Base-by-base conservation (phyloP, 768 basidiomycete genomes). In the Mycena latifolia region DNA sequence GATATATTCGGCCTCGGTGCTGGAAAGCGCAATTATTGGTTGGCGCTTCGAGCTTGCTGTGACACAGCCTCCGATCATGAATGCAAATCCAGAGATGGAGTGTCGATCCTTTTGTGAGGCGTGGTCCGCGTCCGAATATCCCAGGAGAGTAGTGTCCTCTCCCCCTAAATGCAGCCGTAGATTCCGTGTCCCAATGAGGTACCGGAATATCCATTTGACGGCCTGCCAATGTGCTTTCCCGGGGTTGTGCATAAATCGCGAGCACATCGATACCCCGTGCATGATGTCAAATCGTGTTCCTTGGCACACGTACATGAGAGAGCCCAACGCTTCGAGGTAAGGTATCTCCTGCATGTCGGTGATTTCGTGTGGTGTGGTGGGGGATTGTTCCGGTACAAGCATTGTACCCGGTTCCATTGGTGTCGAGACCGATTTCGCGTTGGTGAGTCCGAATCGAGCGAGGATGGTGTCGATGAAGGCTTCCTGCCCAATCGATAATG, bases 61-160 rank as follows among this genome's bases (percentile, higher is more conserved):
- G 14, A 55, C 50, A 47, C 46, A 47, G 3, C 46, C 46, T 24
- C 46, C 46, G 12, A 47, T 25, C 9, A 47, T 25, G 27, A 47
- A 47, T 10, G 71, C 67, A 72, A 78, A 1, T 31, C 79, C 77
- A 5, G 76, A 77, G 11, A 78, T 76, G 6, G 80, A 77, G n/a
- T 71, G 56, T 11, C 76, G 64, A 50, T 77, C 67, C 14, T 69
- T 62, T 18, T 69, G 61, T 5, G 64, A 58, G 18, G 57, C 65
- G 59, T 62, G 66, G 46, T 70, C 63, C 10, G 66, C 28, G 51
- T 73, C 67, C 7, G 57, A 57, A 50, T 57, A 69, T 17, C 67
- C 69, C n/a, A 29, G 25, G 5, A 69, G 20, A 1, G 27, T 17
- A 4, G 45, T 15, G 12, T 46, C 22, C 24, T 12, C 22, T 33